These are phyloP conservation scores for Bipolaris victoriae DNA, from an alignment of 2,329 filamentous ascomycete species.

Conservation along the genomic window DNA sequence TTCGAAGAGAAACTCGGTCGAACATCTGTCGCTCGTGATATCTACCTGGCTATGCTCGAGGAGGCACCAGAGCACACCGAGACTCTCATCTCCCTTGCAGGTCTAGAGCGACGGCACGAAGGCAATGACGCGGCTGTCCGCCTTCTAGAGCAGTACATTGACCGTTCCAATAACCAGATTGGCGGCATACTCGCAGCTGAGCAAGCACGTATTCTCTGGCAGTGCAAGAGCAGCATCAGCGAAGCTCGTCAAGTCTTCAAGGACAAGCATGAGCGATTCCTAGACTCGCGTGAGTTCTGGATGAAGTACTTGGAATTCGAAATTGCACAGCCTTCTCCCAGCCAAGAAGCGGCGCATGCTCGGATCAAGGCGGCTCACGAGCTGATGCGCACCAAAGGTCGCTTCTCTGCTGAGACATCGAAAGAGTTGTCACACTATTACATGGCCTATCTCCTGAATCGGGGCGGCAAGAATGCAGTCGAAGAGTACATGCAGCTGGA, in stretches of 20 bases:
- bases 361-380: slow-evolving; percentile 83
- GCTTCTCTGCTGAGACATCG: slow-evolving; percentile 69
- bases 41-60: slow-evolving; percentile 80
- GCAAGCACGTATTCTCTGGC: slow-evolving; percentile 87
- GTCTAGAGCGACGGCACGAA: slow-evolving; percentile 80
- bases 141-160: slow-evolving; percentile 80
- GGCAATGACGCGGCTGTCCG: slow-evolving; percentile 85
- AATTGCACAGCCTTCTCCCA: slow-evolving; percentile 75
- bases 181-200: slow-evolving; percentile 88
- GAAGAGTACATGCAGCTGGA: slow-evolving; percentile 86
- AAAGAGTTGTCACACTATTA: slow-evolving; percentile 80
- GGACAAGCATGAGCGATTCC: slow-evolving; percentile 82
- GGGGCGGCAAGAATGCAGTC: slow-evolving; percentile 81
- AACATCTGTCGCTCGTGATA: slow-evolving; percentile 78
- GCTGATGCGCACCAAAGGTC: slow-evolving; percentile 74
- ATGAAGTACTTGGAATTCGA: slow-evolving; percentile 87
- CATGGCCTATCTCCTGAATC: slow-evolving; percentile 81
- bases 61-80: slow-evolving; percentile 82
- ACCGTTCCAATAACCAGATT: slow-evolving; percentile 73
- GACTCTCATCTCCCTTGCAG: slow-evolving; percentile 85
- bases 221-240: slow-evolving; percentile 77
- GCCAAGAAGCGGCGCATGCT: slow-evolving; percentile 67
- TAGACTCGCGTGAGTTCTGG: slow-evolving; percentile 89
- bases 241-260: slow-evolving; percentile 84
- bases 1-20: slow-evolving; percentile 88